A percentile compares a stretch with the other conserved stretches of the same genome.
Conservation (phyloP, 169 alveolate species). For the Cryptosporidium bovis region DNA sequence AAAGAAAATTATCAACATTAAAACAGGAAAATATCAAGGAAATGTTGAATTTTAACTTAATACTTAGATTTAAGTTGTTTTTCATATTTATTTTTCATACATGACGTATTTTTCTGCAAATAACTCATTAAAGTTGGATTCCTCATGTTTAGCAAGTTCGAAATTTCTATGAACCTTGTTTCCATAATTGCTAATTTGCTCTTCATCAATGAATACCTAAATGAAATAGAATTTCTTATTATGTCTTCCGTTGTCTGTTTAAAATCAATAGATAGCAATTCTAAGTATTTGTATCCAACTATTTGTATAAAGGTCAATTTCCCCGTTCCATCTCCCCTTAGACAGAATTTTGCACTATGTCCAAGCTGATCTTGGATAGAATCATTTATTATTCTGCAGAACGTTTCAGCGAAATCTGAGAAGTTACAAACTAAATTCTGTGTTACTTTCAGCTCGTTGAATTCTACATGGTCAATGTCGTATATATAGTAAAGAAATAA, state of each 20-base stretch:
- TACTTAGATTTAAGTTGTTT: not conserved
- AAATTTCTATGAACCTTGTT: slow-evolving; percentile 57
- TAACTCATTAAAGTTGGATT: slow-evolving; percentile 49
- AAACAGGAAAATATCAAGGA: slow-evolving; percentile 14
- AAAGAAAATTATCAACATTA: slow-evolving; percentile 8
- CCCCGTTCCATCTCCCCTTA: slow-evolving; percentile 58
- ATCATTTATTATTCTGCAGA: slow-evolving; percentile 63
- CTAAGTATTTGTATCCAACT: slow-evolving; percentile 54
- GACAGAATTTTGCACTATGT: slow-evolving; percentile 18
- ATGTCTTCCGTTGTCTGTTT: slow-evolving; percentile 40
- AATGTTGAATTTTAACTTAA: not conserved
- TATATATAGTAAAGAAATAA: slow-evolving; percentile 43
- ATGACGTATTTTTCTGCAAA: slow-evolving; percentile 33
- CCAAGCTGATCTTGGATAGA: slow-evolving; percentile 43
- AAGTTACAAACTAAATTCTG: slow-evolving; percentile 50
- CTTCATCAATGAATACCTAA: slow-evolving; percentile 65
- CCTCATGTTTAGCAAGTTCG: slow-evolving; percentile 56
- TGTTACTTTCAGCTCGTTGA: slow-evolving; percentile 23
- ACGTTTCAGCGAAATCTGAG: slow-evolving; percentile 31
- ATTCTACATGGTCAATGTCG: slow-evolving; percentile 19
- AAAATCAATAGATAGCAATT: slow-evolving; percentile 44
- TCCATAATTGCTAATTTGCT: slow-evolving; percentile 72
- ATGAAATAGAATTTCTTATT: slow-evolving; percentile 55
- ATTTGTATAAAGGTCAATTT: slow-evolving; percentile 40
- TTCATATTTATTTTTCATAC: slow-evolving; percentile 20